Evolutionary conservation across 441 rosid genomes (phyloP), one percentile per base, ranked within the genome.

Genomic region (Pelargonium cotyledonis): DNA sequence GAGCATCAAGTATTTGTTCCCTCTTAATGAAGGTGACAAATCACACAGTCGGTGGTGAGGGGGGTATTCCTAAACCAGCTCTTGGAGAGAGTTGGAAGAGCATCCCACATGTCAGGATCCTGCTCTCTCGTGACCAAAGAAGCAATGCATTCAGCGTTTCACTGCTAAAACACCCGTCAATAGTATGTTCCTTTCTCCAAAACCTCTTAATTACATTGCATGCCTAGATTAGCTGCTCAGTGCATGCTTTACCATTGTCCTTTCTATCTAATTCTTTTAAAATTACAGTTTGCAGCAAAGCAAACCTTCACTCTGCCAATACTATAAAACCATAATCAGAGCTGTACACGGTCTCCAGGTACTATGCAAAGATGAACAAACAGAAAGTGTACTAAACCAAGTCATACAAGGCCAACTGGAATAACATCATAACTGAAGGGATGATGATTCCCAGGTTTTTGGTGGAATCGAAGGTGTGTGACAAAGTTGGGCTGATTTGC

Each of bases 1-100:
- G n/a, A n/a, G n/a, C n/a, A n/a, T n/a, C n/a, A n/a, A n/a, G n/a
- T n/a, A n/a, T n/a, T n/a, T n/a, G n/a, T n/a, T n/a, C n/a, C n/a
- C 55, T 14, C 51, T 71, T 65, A 7, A 67, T 72, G 71, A 79
- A 92, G 97, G 88, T 92, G 77, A 89, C 86, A 5, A 88, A 91
- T 78, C 97, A 88, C 80, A 91, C 85, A 9, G 96, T 89, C 74
- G 85, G 84, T 65, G 90, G 94, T 76, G 93, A 82, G 66, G 87
- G 85, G 61, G 88, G 91, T 66, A 69, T 67, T 58, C 75, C 69
- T 57, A 92, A 88, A 81, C 96, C 96, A 31, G 96, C 97, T 72
- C 91, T 89, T 35, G 97, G 97, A 58, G 90, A 89, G 84, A 82
- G 83, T 74, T 91, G 97, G 97, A 89, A 89, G 83, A 85, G 81